Base-by-base conservation (phyloP, 208 protist genomes). In the Trypanosoma avium region DNA sequence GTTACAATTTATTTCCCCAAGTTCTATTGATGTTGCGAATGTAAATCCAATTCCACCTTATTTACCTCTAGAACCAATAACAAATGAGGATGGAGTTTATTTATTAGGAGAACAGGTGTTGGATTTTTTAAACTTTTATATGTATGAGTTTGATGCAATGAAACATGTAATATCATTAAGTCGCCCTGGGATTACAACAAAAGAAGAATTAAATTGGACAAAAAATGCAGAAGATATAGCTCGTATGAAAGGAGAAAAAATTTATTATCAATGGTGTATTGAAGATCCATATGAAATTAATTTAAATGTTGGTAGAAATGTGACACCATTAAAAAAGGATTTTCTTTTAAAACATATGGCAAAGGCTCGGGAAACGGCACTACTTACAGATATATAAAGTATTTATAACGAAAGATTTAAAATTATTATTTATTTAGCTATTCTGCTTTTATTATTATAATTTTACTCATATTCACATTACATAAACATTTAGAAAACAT, bases 251-350 rank as follows among this genome's bases (percentile, higher is more conserved):
- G 83, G 80, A 1, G 90, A 93, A 67, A 92, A 92, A 57, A 52
- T 84, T 15, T 64, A 88, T 69, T 96, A 92, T 50, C 86, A 84
- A 26, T 89, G 84, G 77, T 96, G 91, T 73, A 94, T 96, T 54
- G 91, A 96, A 70, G 91, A 96, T 66, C 91, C 91, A 12, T 96
- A 90, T 59, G 91, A 96, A 76, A 56, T 87, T 22, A 88, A 94
- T 62, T 59, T 96, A 26, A 96, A 94, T 38, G 88, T 96, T 6
- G 91, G 88, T 5, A 82, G 91, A 19, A 78, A 90, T 56, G 84
- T 96, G 21, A 92, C 86, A n/a, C 78, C 88, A 36, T 82, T 96
- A 30, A 96, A 94, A 73, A 56, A 76, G 35, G 88, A 81, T 62
- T 77, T 94, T 63, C 70, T 91, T 59, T 67, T 63, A 15, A 90